Evolutionary conservation across 768 basidiomycete genomes (phyloP).

Genomic region (Collybia nuda): DNA sequence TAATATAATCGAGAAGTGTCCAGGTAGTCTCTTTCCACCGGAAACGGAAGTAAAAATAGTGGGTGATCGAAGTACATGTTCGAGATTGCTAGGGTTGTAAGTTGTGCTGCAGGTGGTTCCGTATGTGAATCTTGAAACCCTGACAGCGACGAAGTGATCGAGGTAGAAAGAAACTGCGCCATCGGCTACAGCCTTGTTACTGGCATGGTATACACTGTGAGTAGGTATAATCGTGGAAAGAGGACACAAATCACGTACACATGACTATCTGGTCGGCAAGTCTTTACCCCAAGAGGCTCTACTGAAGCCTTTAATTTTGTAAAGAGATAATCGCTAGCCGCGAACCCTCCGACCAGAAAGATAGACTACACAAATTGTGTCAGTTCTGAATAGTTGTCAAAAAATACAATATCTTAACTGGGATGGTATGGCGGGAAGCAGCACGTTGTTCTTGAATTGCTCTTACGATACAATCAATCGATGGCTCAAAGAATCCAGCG

Average conservation of each 20-base stretch:
- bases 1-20: slow-evolving; percentile 22
- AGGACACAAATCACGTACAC: slow-evolving; percentile 37
- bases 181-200: slow-evolving; percentile 31
- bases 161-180: slow-evolving; percentile 28
- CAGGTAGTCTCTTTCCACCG: slow-evolving; percentile 14
- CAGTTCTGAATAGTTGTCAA: neutral
- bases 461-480: slow-evolving; percentile 31
- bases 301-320: slow-evolving; percentile 38
- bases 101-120: slow-evolving; percentile 17
- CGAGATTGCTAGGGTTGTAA: slow-evolving; percentile 15
- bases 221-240: neutral
- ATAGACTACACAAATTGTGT: slow-evolving; percentile 28
- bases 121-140: slow-evolving; percentile 24
- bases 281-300: slow-evolving; percentile 32
- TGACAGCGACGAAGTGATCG: slow-evolving; percentile 21
- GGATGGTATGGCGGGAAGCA: slow-evolving; percentile 21
- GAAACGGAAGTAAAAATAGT: slow-evolving; percentile 3
- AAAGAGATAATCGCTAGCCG: slow-evolving; percentile 57
- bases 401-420: slow-evolving; percentile 17
- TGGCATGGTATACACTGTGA: neutral
- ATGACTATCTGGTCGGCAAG: slow-evolving; percentile 53
- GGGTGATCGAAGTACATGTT: slow-evolving; percentile 16
- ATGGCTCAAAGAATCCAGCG: slow-evolving; percentile 36
- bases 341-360: slow-evolving; percentile 58
- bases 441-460: slow-evolving; percentile 25